A percentile compares a stretch with the other conserved stretches of the same genome.
Conservation (phyloP, 2,329 filamentous ascomycete genomes). For the Monilinia vaccinii-corymbosi region DNA sequence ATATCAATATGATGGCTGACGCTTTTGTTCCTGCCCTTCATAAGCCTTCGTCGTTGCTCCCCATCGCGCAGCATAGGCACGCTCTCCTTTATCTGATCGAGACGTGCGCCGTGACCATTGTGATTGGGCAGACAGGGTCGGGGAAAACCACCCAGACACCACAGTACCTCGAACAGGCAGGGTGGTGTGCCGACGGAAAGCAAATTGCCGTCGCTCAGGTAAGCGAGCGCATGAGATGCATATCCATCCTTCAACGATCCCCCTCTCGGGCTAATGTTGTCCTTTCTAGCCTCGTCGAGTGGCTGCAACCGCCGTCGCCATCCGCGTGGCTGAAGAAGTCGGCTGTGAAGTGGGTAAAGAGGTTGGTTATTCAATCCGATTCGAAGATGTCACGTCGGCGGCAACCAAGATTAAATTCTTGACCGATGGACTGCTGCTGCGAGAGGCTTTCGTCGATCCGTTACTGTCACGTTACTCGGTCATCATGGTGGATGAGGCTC, state of each 20-base stretch:
- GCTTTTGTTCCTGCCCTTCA: slow-evolving; percentile 72
- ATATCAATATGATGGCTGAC: too few species aligned
- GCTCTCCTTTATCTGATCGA: slow-evolving; percentile 80
- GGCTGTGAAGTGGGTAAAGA: slow-evolving; percentile 80
- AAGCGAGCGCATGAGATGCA: too few species aligned
- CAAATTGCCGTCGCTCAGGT: slow-evolving; percentile 86
- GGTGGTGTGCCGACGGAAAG: slow-evolving; percentile 81
- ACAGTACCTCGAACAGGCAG: slow-evolving; percentile 78
- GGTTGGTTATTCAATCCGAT: slow-evolving; percentile 83
- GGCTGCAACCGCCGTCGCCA: slow-evolving; percentile 81
- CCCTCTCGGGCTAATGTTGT: slow-evolving; percentile 12
- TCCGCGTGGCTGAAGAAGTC: slow-evolving; percentile 82
- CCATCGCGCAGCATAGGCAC: slow-evolving; percentile 76
- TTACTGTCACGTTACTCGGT: slow-evolving; percentile 84
- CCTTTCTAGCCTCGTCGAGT: slow-evolving; percentile 66
- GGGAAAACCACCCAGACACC: slow-evolving; percentile 96
- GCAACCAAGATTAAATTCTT: slow-evolving; percentile 88
- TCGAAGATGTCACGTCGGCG: slow-evolving; percentile 85
- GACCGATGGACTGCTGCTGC: slow-evolving; percentile 82
- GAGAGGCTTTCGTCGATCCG: slow-evolving; percentile 89
- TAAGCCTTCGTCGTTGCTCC: slow-evolving; percentile 74
- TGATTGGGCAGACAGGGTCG: slow-evolving; percentile 89
- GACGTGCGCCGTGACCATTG: slow-evolving; percentile 72
- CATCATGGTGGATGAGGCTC: slow-evolving; percentile 96
- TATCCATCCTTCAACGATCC: too few species aligned